Base-by-base conservation (phyloP, 2,329 filamentous ascomycete species). In the Allantophomopsis cytisporea region DNA sequence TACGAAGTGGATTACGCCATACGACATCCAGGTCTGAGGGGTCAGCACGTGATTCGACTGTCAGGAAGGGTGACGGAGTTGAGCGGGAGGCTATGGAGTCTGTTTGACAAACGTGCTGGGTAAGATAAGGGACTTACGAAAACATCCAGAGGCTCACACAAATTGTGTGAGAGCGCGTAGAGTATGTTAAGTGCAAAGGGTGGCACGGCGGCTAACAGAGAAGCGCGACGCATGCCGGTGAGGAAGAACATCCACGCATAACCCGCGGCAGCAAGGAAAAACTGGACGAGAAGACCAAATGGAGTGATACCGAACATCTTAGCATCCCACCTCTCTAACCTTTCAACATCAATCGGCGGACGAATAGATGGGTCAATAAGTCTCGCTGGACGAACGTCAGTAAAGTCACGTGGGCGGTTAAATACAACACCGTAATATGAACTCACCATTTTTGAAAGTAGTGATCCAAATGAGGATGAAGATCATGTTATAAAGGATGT, bases 1-100 rank as follows among this genome's bases (percentile, higher is more conserved):
- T 21, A 80, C 83, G 53, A 93, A 95, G 61, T 95, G 88, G 40
- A 83, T 82, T 40, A 95, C 69, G 39, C 88, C 88, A 55, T 95
- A 95, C 1, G 88, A 88, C n/a, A 95, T 63, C 88, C 88, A 94
- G 13, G 88, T 86, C 23, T 28, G 10, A 8, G 23, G 11, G 23
- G 23, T 28, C 8, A 28, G 23, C 11, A 28, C 11, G 44, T 49
- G 15, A 23, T 7, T 94, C n/a, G n/a, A n/a, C n/a, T n/a, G n/a
- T n/a, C n/a, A n/a, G n/a, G n/a, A n/a, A n/a, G n/a, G 65, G 43
- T 94, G 68, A 54, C 91, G 84, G 41, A 94, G 73, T 36, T 83
- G 66, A 28, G 23, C 3, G 7, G 7, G 8, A 28, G 23, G 11
- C 5, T 28, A 10, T 8, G 11, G 11, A 10, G 7, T 12, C 8